Conservation (phyloP, 2,329 filamentous ascomycete genomes). For the Arthrobotrys sphaeroides region DNA sequence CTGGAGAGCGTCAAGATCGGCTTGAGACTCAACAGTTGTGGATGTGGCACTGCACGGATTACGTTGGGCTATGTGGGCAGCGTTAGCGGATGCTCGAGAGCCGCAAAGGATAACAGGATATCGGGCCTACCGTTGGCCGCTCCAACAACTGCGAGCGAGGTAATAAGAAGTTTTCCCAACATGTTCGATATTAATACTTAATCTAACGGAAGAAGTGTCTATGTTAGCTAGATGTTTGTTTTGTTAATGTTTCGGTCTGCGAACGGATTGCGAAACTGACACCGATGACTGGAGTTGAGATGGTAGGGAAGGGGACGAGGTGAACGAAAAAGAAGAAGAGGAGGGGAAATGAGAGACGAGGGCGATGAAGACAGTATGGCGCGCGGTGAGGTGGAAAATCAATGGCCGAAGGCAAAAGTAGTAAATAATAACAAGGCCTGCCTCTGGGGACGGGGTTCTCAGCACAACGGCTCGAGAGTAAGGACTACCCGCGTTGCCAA, state of each 20-base stretch:
- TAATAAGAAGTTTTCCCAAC: constrained; percentile 41
- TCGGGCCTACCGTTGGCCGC: constrained; percentile 33
- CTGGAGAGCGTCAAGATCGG: constrained; percentile 58
- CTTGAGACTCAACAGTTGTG: constrained; percentile 30
- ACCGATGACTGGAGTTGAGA: neutral
- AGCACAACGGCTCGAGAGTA: too few relatives aligned
- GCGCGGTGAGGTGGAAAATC: neutral
- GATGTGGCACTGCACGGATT: constrained; percentile 33
- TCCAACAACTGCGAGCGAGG: constrained; percentile 37
- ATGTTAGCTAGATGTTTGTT: neutral
- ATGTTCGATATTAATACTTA: constrained; percentile 39
- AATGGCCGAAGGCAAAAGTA: neutral
- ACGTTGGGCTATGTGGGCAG: constrained; percentile 17
- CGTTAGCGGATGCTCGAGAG: neutral
- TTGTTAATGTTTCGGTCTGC: neutral
- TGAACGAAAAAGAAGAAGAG: neutral
- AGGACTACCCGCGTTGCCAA: neutral
- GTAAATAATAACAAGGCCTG: neutral
- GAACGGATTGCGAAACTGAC: neutral
- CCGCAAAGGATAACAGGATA: neutral
- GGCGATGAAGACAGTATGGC: neutral
- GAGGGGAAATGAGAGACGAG: neutral
- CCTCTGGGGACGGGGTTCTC: neutral
- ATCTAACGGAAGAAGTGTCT: neutral
- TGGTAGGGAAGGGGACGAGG: neutral